Evolutionary conservation across 1,139 yeast genomes (phyloP).

Genomic region (Pneumocystis canis): DNA sequence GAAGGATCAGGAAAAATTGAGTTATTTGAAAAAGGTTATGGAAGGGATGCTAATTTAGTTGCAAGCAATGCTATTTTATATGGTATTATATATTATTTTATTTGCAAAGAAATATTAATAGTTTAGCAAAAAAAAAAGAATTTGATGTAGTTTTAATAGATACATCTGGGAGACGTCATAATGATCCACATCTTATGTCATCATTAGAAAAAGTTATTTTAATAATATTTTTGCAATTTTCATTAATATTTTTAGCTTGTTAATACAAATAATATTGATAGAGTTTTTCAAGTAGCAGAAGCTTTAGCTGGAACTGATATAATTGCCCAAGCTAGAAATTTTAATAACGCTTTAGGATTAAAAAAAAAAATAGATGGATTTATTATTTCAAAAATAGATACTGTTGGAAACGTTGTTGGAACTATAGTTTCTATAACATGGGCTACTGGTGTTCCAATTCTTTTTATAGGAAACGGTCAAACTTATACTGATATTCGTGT

Average conservation of each 20-base stretch:
- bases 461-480: slow-evolving; percentile 94
- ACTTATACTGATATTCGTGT: slow-evolving; percentile 89
- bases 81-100: slow-evolving; percentile 26
- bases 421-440: slow-evolving; percentile 96
- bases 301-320: slow-evolving; percentile 96
- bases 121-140: slow-evolving; percentile 31
- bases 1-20: slow-evolving; percentile 45
- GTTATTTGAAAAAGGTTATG: slow-evolving; percentile 86
- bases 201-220: slow-evolving; percentile 52
- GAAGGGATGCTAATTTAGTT: slow-evolving; percentile 88
- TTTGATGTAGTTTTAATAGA: slow-evolving; percentile 86
- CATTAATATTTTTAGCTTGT: slow-evolving; percentile 39
- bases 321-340: slow-evolving; percentile 85
- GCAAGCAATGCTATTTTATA: slow-evolving; percentile 86
- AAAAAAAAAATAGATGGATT: slow-evolving; percentile 73
- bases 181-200: slow-evolving; percentile 89
- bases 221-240: background rate
- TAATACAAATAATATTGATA: slow-evolving; percentile 87
- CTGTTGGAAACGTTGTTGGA: slow-evolving; percentile 93
- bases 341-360: slow-evolving; percentile 85
- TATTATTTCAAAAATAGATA: slow-evolving; percentile 87
- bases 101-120: background rate
- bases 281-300: slow-evolving; percentile 96
- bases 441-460: slow-evolving; percentile 88
- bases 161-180: slow-evolving; percentile 95